Percentiles rank a stretch among this genome's conserved stretches.
Evolutionary conservation across 2,329 filamentous ascomycete species (phyloP).

Genomic region (Nothomitra cinnamomea): DNA sequence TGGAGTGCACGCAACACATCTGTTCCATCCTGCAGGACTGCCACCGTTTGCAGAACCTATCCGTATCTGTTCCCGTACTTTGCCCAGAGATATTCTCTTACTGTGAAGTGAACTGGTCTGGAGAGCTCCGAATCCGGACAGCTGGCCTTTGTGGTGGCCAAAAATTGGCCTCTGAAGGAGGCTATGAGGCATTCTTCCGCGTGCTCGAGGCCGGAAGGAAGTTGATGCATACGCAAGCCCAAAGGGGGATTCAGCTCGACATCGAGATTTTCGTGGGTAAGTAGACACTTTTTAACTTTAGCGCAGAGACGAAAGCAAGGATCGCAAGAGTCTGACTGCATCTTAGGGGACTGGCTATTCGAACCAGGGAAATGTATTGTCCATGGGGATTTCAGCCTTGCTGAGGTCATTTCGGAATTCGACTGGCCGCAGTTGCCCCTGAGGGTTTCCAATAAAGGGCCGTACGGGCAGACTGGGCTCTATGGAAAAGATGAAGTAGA

Average conservation of each 20-base stretch:
- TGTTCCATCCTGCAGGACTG: conserved; percentile 9
- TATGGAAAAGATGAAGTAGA: conserved; percentile 14
- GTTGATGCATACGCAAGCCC: conserved; percentile 10
- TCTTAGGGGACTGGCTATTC: conserved; percentile 10
- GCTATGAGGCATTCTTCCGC: conserved; percentile 9
- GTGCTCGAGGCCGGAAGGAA: conserved; percentile 11
- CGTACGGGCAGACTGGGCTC: conserved; percentile 15
- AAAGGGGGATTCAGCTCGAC: conserved; percentile 8
- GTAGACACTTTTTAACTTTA: background rate
- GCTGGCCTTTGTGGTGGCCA: conserved; percentile 8
- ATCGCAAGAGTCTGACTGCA: background rate
- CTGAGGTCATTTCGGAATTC: conserved; percentile 7
- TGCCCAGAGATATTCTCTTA: conserved; percentile 11
- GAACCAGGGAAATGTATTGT: conserved; percentile 13
- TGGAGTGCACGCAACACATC: conserved; percentile 6
- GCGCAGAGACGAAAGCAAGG: background rate
- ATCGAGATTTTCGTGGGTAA: conserved; percentile 14
- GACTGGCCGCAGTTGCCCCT: conserved; percentile 10
- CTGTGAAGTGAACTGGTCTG: conserved; percentile 9
- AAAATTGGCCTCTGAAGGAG: conserved; percentile 5
- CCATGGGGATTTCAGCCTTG: conserved; percentile 13
- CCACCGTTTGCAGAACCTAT: conserved; percentile 8
- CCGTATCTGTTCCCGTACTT: conserved; percentile 10
- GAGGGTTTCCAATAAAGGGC: conserved; percentile 12
- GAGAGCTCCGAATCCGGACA: conserved; percentile 13